Evolutionary conservation across 495 filamentous ascomycete genomes (phyloP).

Genomic region (Cercophora newfieldiana): DNA sequence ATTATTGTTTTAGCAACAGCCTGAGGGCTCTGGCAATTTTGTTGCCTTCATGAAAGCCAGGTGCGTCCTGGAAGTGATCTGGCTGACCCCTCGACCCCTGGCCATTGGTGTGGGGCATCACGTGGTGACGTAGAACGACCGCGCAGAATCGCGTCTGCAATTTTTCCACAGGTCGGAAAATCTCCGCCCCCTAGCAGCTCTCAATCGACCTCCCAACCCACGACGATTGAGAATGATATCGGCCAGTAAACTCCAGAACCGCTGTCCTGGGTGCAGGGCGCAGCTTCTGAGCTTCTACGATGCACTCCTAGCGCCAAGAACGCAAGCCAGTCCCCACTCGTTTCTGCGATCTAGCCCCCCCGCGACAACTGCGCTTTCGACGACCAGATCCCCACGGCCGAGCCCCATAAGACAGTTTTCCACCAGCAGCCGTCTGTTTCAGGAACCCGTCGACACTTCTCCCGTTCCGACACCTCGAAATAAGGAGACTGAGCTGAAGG

Average conservation of each 20-base stretch:
- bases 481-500: constrained; percentile 16
- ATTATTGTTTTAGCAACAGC: neutral
- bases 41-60: constrained; percentile 6
- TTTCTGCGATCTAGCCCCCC: constrained; percentile 21
- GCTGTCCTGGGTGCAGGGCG: constrained; percentile 52
- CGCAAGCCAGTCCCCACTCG: constrained; percentile 19
- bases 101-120: neutral
- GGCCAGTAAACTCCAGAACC: constrained; percentile 43
- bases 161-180: constrained; percentile 5
- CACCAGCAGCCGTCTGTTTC: constrained; percentile 31
- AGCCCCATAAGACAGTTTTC: constrained; percentile 41
- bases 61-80: neutral
- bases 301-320: constrained; percentile 34
- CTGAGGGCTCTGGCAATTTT: too few relatives aligned
- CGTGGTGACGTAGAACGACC: constrained; percentile 1
- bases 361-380: constrained; percentile 10
- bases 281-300: constrained; percentile 49
- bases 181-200: neutral
- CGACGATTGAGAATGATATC: constrained; percentile 43
- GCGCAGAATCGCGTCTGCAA: constrained; percentile 4
- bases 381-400: constrained; percentile 8
- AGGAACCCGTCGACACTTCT: constrained; percentile 19
- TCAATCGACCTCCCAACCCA: neutral
- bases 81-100: neutral
- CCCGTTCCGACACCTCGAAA: constrained; percentile 2